Percentiles rank a stretch among this genome's conserved stretches.
Conservation (phyloP, 345 rosid species). For the Eucalyptus erythrocorys region DNA sequence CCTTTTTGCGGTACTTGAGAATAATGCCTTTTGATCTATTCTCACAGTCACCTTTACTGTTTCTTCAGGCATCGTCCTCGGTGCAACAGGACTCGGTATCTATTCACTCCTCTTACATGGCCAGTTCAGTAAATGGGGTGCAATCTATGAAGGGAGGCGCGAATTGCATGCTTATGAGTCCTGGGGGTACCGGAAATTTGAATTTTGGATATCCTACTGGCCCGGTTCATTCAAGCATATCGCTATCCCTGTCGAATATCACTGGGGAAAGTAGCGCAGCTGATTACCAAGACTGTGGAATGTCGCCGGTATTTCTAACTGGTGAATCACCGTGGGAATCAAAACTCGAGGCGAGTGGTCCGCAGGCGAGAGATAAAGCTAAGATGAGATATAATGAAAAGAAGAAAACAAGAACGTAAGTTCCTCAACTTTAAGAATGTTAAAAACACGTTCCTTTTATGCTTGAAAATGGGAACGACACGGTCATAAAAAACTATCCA, state of each 20-base stretch:
- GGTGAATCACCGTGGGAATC: constrained; percentile 80
- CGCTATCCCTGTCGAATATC: constrained; percentile 45
- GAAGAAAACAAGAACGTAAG: constrained; percentile 61
- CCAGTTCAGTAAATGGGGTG: constrained; percentile 5
- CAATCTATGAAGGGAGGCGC: constrained; percentile 5
- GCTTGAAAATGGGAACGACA: neutral
- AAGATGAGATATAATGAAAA: constrained; percentile 81
- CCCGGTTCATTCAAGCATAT: constrained; percentile 47
- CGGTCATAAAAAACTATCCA: neutral
- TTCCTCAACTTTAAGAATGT: neutral
- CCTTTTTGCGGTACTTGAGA: neutral
- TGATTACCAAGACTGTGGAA: constrained; percentile 59
- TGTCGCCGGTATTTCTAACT: constrained; percentile 38
- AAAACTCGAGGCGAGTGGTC: constrained; percentile 37
- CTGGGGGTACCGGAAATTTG: constrained; percentile 23
- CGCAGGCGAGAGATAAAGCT: constrained; percentile 65
- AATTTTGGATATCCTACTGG: constrained; percentile 37
- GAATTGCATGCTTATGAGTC: constrained; percentile 24
- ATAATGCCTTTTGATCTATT: neutral
- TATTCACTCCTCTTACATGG: constrained; percentile 21
- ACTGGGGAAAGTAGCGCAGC: constrained; percentile 47
- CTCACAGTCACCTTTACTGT: neutral
- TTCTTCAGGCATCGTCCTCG: constrained; percentile 37
- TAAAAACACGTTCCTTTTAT: neutral
- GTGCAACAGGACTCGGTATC: constrained; percentile 25